Base-by-base conservation (phyloP, 345 rosid genomes). In the Aquilaria yunnanensis region DNA sequence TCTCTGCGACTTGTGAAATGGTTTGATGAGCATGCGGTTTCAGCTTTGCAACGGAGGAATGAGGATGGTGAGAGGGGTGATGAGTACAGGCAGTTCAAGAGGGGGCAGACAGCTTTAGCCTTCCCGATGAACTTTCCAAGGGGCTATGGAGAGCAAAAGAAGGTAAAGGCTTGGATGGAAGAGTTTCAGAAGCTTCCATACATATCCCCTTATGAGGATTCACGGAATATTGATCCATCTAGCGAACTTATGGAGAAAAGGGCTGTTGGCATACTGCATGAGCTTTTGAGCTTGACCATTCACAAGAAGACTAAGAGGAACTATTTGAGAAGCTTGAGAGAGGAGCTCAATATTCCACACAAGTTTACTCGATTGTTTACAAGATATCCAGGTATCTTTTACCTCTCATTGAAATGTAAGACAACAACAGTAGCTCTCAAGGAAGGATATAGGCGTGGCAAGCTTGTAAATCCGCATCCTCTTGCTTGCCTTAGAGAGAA, bases 211-310 rank as follows among this genome's bases (percentile, higher is more conserved):
- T 94, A 94, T 16, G 99, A 90, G 61, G 96, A 90, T 61, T 65
- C 89, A 1, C 72, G 84, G 67, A 78, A 74, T 52, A 82, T 94
- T 10, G 97, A 94, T 47, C 90, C 91, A 0, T 73, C 77, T 5
- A 94, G 96, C 9, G 91, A 94, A 54, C 91, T 94, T 48, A 90
- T 94, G 99, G 96, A 94, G 87, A 94, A 94, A 76, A 79, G 95
- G 66, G 96, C 85, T 14, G 97, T 94, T 30, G 97, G 97, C 47
- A 88, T 94, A 54, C 69, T 94, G 67, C 99, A 90, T 14, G 99
- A 94, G 82, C 62, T 94, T 58, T 75, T 94, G 73, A 90, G 91
- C 76, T 80, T 90, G 74, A 85, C 95, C 0, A 82, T 90, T 67
- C 99, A 90, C 77, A 94, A 90, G 88, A 90, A 88, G 79, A 94